Base-by-base conservation (phyloP, 2,329 filamentous ascomycete species). In the Bipolaris cookei region DNA sequence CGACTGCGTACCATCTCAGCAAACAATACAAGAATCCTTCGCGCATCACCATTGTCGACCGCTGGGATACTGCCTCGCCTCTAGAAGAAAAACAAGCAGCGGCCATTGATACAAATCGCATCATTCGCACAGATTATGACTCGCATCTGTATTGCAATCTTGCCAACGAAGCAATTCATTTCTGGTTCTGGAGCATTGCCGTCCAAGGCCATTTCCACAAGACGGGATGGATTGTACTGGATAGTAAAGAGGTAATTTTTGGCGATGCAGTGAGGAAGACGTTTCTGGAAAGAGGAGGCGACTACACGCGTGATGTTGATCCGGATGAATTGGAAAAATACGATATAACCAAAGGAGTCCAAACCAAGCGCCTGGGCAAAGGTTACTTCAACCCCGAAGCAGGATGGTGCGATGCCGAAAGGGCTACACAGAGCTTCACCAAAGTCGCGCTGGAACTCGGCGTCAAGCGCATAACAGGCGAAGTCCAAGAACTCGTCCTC, bases 1-100 rank as follows among this genome's bases (percentile, higher is more conserved):
- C 85, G 20, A 88, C 86, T 0, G 88, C 87, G n/a, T 85, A 86
- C 57, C 82, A 88, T 58, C 80, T 89, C 39, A 82, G 83, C 56
- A 77, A 79, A 52, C 78, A 77, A 54, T 80, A 84, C 64, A 79
- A 82, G 16, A 70, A 76, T 39, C 67, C 79, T 32, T 81, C 69
- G 2, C 61, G 61, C n/a, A 66, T 75, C 25, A 74, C 67, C 0
- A 57, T 73, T 42, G 41, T 75, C 20, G 72, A 75, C 39, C 69
- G 69, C 10, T 69, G 66, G 66, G 60, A 59, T 6, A 61, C 59
- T 13, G 59, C 61, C 35, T 60, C 57, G 13, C 54, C 62, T 3
- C 77, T 80, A 2, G 81, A 83, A 0, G 79, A 82, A 3, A 75
- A 75, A 2, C 78, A 72, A 56, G 86, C 86, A 0, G 86, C 84